Percentiles rank a stretch among this genome's conserved stretches.
These are phyloP conservation scores for Durusdinium trenchii DNA, from an alignment of 73 alveolate genomes.

Conservation along the genomic window DNA sequence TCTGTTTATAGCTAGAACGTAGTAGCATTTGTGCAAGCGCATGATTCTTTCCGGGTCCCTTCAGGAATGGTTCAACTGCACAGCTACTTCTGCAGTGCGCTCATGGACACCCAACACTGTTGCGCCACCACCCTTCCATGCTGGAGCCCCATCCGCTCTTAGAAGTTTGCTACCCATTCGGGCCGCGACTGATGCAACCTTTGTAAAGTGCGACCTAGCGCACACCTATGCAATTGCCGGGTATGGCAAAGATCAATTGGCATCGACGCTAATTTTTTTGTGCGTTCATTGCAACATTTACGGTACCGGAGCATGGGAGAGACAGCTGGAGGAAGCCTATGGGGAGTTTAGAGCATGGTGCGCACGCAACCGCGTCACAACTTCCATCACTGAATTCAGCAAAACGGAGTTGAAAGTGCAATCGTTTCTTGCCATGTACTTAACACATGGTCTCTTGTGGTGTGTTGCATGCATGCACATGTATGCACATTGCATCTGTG, in stretches of 20 bases:
- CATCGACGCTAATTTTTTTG: background rate
- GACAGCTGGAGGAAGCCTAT: background rate
- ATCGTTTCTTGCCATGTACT: background rate
- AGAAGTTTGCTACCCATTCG: background rate
- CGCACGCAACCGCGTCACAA: background rate
- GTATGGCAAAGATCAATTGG: conserved; percentile 6
- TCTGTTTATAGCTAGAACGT: too few species aligned
- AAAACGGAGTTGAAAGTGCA: background rate
- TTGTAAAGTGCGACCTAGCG: background rate
- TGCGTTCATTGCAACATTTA: background rate
- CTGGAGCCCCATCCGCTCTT: background rate
- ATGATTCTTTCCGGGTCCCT: too few species aligned
- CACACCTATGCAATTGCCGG: conserved; percentile 67
- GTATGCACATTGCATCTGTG: too few species aligned
- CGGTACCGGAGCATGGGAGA: background rate
- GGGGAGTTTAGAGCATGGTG: background rate
- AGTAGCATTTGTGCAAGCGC: too few species aligned
- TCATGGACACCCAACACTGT: background rate
- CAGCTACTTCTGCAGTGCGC: background rate
- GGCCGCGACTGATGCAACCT: background rate
- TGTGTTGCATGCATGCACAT: too few species aligned
- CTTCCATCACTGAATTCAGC: background rate
- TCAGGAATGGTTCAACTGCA: too few species aligned
- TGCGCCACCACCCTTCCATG: background rate
- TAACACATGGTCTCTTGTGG: background rate